Evolutionary conservation across 345 rosid genomes (phyloP).

Genomic region (Triadica sebifera): DNA sequence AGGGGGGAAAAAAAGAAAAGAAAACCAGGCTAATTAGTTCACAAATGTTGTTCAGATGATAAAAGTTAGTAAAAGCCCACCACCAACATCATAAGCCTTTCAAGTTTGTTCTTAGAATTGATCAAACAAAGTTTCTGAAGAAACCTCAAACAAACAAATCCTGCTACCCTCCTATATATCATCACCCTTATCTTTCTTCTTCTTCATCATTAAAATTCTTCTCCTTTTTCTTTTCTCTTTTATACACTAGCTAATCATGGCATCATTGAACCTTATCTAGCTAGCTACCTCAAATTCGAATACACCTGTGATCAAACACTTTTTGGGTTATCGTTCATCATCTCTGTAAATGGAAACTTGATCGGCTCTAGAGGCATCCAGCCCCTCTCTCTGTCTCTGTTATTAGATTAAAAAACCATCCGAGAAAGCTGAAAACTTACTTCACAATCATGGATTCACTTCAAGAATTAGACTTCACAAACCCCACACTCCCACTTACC

Average conservation of each 20-base stretch:
- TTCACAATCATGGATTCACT: constrained; percentile 55
- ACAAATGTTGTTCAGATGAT: too few species aligned
- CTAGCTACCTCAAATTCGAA: not conserved
- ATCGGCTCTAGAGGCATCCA: not conserved
- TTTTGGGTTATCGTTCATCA: not conserved
- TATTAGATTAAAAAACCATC: not conserved
- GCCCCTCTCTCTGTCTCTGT: not conserved
- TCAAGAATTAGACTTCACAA: constrained; percentile 37
- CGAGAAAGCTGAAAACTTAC: not conserved
- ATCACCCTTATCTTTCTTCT: not conserved
- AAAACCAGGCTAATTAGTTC: too few species aligned
- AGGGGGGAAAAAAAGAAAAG: constrained; percentile 6
- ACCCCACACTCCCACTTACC: constrained; percentile 4
- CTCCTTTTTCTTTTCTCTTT: not conserved
- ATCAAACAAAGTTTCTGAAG: constrained; percentile 11
- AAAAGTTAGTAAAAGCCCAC: too few species aligned
- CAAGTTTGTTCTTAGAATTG: too few species aligned
- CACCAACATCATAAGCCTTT: too few species aligned
- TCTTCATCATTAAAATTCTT: not conserved
- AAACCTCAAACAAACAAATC: constrained; percentile 21
- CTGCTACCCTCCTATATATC: constrained; percentile 7
- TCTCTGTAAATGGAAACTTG: constrained; percentile 3
- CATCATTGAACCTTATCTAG: constrained; percentile 13
- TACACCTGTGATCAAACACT: not conserved
- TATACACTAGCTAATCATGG: not conserved